Base-by-base conservation (phyloP, 129 eudicot species). In the Chrysanthemum lavandulifolium region DNA sequence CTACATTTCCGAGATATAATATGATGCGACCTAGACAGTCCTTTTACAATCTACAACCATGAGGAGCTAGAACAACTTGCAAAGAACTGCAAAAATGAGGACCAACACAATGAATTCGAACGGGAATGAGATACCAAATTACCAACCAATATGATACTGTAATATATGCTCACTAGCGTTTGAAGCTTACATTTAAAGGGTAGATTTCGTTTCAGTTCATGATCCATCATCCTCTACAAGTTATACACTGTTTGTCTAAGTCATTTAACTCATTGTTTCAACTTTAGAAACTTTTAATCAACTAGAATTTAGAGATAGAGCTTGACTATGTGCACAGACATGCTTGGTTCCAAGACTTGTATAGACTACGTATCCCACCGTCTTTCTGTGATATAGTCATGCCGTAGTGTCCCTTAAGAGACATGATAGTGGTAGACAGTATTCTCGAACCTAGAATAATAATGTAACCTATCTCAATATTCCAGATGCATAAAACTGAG, bases 221-320 rank as follows among this genome's bases (percentile, higher is more conserved):
- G 69, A 23, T 64, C 19, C 51, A 64, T 64, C 69, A 64, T 64
- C 69, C 69, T 64, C 69, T 31, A 64, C 40, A 40, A n/a, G 52
- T n/a, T 15, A 65, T 21, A 21, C 10, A 65, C 53, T 33, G 31
- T 64, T 13, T 5, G 68, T 23, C 16, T 43, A 65, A 40, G 52
- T 45, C 69, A 50, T 40, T 36, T 6, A n/a, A 65, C 43, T 16
- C 53, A 65, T 43, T 45, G 13, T n/a, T 16, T 15, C 53, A 65
- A 43, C 69, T 43, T 29, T 16, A 51, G 9, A 65, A 65, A 7
- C 4, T 9, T 65, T 62, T 5, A 13, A 13, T 16, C 47, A 62
- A 31, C 48, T 25, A 29, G 9, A 13, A 10, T 6, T 21, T 59
- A 59, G 6, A 13, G 3, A 57, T 23, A 18, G 10, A 57, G 62